Evolutionary conservation across 495 filamentous ascomycete genomes (phyloP).

Genomic region (Pyrenula massariospora): DNA sequence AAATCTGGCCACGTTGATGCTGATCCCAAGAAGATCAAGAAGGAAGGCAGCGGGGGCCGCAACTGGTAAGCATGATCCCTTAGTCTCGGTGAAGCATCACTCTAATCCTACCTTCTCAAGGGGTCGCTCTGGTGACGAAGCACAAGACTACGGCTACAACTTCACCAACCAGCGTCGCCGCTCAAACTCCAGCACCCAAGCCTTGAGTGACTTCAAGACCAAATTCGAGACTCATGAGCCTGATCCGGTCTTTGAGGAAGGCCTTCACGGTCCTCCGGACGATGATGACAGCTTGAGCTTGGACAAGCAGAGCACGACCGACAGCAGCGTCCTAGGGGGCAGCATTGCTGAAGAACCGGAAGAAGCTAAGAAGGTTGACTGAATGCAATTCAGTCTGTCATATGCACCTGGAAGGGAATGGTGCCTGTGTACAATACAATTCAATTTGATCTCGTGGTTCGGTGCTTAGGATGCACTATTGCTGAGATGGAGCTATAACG

Average conservation of each 20-base stretch:
- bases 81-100: constrained; percentile 1
- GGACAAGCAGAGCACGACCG: background rate
- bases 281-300: constrained; percentile 15
- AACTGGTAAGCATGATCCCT: constrained; percentile 61
- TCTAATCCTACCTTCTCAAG: constrained; percentile 25
- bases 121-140: constrained; percentile 75
- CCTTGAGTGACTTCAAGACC: constrained; percentile 61
- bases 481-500: background rate
- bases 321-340: background rate
- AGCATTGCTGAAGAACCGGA: constrained; percentile 1
- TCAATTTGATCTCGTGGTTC: background rate
- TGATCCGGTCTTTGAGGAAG: constrained; percentile 85
- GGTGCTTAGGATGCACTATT: background rate
- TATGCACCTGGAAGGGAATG: background rate
- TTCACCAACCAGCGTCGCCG: constrained; percentile 79
- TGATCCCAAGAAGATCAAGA: constrained; percentile 91
- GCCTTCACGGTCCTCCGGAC: constrained; percentile 46
- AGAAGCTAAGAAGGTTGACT: background rate
- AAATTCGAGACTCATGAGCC: constrained; percentile 80
- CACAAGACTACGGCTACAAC: constrained; percentile 68
- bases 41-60: constrained; percentile 83
- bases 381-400: background rate
- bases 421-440: background rate
- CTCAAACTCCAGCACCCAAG: constrained; percentile 74
- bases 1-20: constrained; percentile 72